Evolutionary conservation across 1,139 yeast species (phyloP).

Genomic region (Kodamaea alishanica): DNA sequence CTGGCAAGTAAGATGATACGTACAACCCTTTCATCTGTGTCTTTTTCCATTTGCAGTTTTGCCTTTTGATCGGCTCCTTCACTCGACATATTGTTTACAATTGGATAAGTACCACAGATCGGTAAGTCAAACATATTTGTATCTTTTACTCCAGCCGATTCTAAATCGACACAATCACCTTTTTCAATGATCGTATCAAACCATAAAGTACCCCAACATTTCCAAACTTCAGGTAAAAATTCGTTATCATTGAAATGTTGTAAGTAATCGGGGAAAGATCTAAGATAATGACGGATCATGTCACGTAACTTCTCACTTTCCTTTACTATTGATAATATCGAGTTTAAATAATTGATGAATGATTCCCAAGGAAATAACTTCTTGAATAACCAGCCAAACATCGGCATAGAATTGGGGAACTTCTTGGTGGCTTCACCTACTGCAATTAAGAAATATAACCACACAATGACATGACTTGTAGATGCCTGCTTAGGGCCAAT

Average conservation of each 20-base stretch:
- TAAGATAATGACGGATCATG: slow-evolving; percentile 29
- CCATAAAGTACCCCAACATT: slow-evolving; percentile 83
- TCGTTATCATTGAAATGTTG: slow-evolving; percentile 53
- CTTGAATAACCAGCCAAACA: slow-evolving; percentile 50
- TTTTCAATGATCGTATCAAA: slow-evolving; percentile 55
- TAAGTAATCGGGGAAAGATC: slow-evolving; percentile 27
- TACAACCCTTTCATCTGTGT: slow-evolving; percentile 46
- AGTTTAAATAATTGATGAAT: slow-evolving; percentile 58
- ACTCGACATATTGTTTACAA: slow-evolving; percentile 15
- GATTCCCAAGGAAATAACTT: slow-evolving; percentile 67
- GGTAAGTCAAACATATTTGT: slow-evolving; percentile 61
- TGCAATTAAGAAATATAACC: slow-evolving; percentile 65
- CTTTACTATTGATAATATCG: slow-evolving; percentile 35
- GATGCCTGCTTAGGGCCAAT: slow-evolving; percentile 70
- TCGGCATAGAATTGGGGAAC: slow-evolving; percentile 44
- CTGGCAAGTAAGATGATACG: slow-evolving; percentile 50
- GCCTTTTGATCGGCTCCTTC: slow-evolving; percentile 16
- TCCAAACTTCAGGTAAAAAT: slow-evolving; percentile 71
- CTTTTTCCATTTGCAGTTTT: slow-evolving; percentile 28
- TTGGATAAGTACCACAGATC: slow-evolving; percentile 54
- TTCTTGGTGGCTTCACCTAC: slow-evolving; percentile 54
- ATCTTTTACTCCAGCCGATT: slow-evolving; percentile 56
- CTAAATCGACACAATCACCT: slow-evolving; percentile 48
- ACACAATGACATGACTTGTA: slow-evolving; percentile 65
- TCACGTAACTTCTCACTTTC: slow-evolving; percentile 24